Conservation (phyloP, 768 basidiomycete genomes). For the Boletus vinaceobasis region DNA sequence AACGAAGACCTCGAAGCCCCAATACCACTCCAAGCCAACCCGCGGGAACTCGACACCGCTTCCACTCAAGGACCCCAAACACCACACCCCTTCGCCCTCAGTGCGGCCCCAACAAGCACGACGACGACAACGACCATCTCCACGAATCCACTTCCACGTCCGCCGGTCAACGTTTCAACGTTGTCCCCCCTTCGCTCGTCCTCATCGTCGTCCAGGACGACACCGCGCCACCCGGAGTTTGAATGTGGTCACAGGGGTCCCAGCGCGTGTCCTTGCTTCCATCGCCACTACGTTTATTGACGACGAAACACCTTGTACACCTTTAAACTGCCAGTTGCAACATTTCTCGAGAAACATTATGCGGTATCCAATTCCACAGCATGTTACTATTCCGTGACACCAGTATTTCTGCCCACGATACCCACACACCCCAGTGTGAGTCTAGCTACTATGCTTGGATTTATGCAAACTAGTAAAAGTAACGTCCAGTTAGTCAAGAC, state of each 20-base stretch:
- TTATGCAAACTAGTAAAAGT: background rate
- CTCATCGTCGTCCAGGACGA: background rate
- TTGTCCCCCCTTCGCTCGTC: background rate
- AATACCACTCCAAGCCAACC: conserved; percentile 20
- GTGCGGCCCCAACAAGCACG: background rate
- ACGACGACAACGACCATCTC: background rate
- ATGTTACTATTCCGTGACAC: background rate
- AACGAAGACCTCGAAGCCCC: conserved; percentile 25
- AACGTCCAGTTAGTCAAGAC: background rate
- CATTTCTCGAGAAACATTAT: background rate
- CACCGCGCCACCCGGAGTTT: conserved; percentile 27
- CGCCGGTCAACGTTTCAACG: background rate
- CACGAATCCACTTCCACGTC: background rate
- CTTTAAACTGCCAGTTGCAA: background rate
- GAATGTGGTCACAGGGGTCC: conserved; percentile 31
- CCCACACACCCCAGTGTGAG: background rate
- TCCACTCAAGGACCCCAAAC: conserved; percentile 21
- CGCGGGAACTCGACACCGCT: conserved; percentile 33
- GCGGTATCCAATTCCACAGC: background rate
- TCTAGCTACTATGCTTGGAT: background rate
- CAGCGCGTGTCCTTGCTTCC: conserved; percentile 11
- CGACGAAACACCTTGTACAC: background rate
- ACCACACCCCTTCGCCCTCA: background rate
- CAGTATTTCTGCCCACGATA: background rate
- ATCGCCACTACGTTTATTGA: background rate